Evolutionary conservation across 140 eudicot species (phyloP), one percentile per base, ranked within the genome.

Genomic region (Oenanthe javanica): DNA sequence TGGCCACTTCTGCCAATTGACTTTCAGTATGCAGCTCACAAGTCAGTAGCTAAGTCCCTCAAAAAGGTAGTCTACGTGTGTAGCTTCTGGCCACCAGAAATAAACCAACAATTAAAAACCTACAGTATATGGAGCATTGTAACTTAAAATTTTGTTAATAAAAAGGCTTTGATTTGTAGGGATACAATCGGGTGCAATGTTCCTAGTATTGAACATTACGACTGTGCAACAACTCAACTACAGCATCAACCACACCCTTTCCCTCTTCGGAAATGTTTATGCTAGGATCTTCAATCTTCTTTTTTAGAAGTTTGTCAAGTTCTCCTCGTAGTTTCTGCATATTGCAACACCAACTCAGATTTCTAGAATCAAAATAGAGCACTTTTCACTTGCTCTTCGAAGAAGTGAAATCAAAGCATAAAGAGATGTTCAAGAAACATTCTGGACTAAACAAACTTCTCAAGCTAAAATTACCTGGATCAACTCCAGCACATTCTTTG

Each of bases 191-290:
- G 74, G 52, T 43, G 31, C 77, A 78, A 45, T n/a, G 18, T 36
- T 75, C 19, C 85, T 76, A 88, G 72, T 88, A 87, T 59, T 88
- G 86, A 64, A 90, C 88, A 79, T 86, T 86, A 78, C 92, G 97
- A 80, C 93, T 94, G 71, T 91, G 97, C 80, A 95, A 84, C 77
- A 95, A 84, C 87, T 95, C 99, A 14, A 90, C 88, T 49, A 89
- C 97, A 74, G 99, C 99, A 77, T 93, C 92, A 81, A 95, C 99
- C 38, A 92, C 97, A 57, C 92, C 97, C 80, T 84, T 88, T 14
- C 99, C 99, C 83, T 95, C 97, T 2, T 47, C 85, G 9, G 88
- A 77, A 75, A 95, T 85, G 69, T 95, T 97, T 79, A 95, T 51
- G 51, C 89, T 82, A 2, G 99, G 99, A 45, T 95, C 97, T 83